phyloP scores from a whole-genome alignment of 106 monocot species.

The Acorus calamus region DNA sequence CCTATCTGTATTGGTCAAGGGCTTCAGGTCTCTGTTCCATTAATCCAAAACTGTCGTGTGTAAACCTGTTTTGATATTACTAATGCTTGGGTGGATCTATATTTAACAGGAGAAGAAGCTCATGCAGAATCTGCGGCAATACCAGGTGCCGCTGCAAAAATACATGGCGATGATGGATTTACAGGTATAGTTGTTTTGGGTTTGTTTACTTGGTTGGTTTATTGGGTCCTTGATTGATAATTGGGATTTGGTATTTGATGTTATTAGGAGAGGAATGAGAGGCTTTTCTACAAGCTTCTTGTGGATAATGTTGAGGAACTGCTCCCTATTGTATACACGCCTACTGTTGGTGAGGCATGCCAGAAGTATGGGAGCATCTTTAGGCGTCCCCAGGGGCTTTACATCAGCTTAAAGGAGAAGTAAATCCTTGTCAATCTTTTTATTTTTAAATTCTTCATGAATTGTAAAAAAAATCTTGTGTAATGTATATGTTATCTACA shows the following conservation, averaged over 20 bases:
- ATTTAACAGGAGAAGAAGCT: slow-evolving; percentile 59
- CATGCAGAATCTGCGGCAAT: slow-evolving; percentile 70
- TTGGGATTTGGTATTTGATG: background rate
- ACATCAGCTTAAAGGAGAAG: slow-evolving; percentile 81
- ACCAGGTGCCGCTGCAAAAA: slow-evolving; percentile 66
- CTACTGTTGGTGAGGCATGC: slow-evolving; percentile 92
- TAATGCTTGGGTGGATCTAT: background rate
- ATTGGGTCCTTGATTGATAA: background rate
- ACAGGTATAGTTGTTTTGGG: slow-evolving; percentile 29
- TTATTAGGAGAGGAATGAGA: slow-evolving; percentile 74
- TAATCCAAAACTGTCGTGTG: background rate
- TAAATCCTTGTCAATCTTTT: slow-evolving; percentile 10
- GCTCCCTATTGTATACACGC: slow-evolving; percentile 86
- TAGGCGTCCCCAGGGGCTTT: slow-evolving; percentile 75
- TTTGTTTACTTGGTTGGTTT: background rate
- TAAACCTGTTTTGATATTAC: background rate
- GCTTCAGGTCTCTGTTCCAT: slow-evolving; percentile 38
- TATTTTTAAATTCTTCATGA: background rate
- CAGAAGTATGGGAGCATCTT: slow-evolving; percentile 88
- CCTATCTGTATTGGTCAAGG: slow-evolving; percentile 44
- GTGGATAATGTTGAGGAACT: slow-evolving; percentile 86
- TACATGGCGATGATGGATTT: slow-evolving; percentile 93
- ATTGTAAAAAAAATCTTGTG: background rate
- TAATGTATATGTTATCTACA: background rate
- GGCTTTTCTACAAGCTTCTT: slow-evolving; percentile 94